Evolutionary conservation across 257 asterid genomes (phyloP).

Genomic region (Primulina tabacum): DNA sequence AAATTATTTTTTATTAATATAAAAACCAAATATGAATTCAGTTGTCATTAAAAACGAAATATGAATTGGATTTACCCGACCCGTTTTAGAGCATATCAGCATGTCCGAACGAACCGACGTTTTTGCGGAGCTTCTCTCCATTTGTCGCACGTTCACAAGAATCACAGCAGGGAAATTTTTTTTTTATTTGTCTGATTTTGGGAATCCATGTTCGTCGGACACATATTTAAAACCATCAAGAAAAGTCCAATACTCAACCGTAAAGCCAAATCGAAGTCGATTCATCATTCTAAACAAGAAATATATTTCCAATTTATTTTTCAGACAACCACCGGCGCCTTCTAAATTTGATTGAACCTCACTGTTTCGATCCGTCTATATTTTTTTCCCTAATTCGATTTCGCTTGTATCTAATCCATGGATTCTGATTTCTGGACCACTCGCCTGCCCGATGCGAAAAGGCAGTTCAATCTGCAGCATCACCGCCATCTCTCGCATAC

Average conservation of each 20-base stretch:
- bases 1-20: no score
- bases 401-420: conserved; percentile 34
- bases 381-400: neutral
- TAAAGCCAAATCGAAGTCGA: conserved; percentile 22
- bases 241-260: conserved; percentile 27
- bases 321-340: conserved; percentile 4
- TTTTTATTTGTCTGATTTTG: neutral
- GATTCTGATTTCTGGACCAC: conserved; percentile 78
- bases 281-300: conserved; percentile 16
- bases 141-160: no score
- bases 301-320: neutral
- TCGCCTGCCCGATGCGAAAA: conserved; percentile 76
- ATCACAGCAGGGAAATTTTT: no score
- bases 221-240: conserved; percentile 1
- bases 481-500: conserved; percentile 33
- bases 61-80: no score
- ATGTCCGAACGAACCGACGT: no score
- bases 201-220: neutral
- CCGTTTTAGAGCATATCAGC: no score
- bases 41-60: no score
- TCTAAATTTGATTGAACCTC: conserved; percentile 13
- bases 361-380: conserved; percentile 11
- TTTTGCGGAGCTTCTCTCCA: no score
- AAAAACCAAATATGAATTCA: no score
- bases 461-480: conserved; percentile 62